Evolutionary conservation across 257 asterid genomes (phyloP), one percentile per base, ranked within the genome.

Genomic region (Apocynum venetum): DNA sequence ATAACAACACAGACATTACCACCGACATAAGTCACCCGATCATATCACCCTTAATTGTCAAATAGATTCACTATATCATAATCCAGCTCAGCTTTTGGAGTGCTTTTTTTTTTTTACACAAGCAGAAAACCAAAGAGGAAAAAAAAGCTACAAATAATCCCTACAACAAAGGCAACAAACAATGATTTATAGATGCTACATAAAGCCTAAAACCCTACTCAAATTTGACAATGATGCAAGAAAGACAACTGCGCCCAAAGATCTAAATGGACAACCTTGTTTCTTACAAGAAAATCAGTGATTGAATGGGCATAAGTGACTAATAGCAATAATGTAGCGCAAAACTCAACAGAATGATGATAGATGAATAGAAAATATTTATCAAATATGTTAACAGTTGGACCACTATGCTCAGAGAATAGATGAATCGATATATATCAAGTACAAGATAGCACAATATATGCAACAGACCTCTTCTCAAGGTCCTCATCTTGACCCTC

Each of bases 401-500:
- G 53, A 57, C 76, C 49, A 11, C 46, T 48, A 71, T 57, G 59
- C 79, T 61, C 11, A 13, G 31, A 31, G 40, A 71, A 38, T 3
- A 79, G 31, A 49, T 36, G 41, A 76, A 49, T 44, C 52, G 46
- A 7, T 14, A 31, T 11, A 14, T 59, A 46, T 64, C 56, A 60
- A 48, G 44, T 73, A 63, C 66, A 31, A 43, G 47, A 52, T 46
- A 70, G 49, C 8, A 68, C 35, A 55, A 47, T n/a, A 53, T 68
- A 65, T 44, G 65, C 80, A 78, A 47, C 80, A 14, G 48, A 93
- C 98, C 98, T 91, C 79, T 89, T 92, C 78, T 95, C 97, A 36
- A 25, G 35, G 20, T 77, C 84, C 70, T 84, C 89, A 55, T 71
- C 66, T 66, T 4, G 78, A 82, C 80, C 83, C 80, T 86, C 96